Conservation (phyloP, 2,329 filamentous ascomycete species). For the Bertia moriformis region DNA sequence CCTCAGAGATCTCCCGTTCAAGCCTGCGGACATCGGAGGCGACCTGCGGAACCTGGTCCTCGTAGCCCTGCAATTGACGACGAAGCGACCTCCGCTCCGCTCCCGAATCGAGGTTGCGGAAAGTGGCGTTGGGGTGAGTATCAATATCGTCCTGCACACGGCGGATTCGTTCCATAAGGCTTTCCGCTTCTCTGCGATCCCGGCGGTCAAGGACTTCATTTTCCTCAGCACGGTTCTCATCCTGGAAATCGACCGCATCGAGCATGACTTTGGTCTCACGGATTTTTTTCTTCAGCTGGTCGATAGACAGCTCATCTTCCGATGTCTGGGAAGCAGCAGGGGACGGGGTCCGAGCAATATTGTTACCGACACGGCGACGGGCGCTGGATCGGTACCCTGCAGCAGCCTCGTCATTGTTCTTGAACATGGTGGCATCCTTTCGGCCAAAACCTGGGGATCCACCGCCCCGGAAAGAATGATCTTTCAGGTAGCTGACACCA, state of each 20-base stretch:
- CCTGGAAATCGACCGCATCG: constrained; percentile 90
- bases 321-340: constrained; percentile 53
- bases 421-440: constrained; percentile 92
- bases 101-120: constrained; percentile 55
- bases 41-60: constrained; percentile 79
- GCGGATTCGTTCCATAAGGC: constrained; percentile 81
- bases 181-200: constrained; percentile 82
- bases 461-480: constrained; percentile 69
- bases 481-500: constrained; percentile 95
- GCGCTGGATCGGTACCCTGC: constrained; percentile 89
- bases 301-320: constrained; percentile 70
- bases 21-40: constrained; percentile 83
- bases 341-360: constrained; percentile 62
- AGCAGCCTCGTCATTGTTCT: constrained; percentile 77
- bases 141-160: constrained; percentile 92
- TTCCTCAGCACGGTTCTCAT: constrained; percentile 78
- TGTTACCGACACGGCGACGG: constrained; percentile 64
- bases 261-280: constrained; percentile 86
- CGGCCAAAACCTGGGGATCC: constrained; percentile 44
- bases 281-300: constrained; percentile 84
- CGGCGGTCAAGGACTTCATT: constrained; percentile 82
- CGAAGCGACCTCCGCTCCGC: constrained; percentile 76
- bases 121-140: constrained; percentile 63
- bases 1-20: constrained; percentile 84
- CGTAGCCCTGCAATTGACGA: constrained; percentile 75